Evolutionary conservation across 345 rosid genomes (phyloP), one percentile per base, ranked within the genome.

Genomic region (Eucalyptus marginata): DNA sequence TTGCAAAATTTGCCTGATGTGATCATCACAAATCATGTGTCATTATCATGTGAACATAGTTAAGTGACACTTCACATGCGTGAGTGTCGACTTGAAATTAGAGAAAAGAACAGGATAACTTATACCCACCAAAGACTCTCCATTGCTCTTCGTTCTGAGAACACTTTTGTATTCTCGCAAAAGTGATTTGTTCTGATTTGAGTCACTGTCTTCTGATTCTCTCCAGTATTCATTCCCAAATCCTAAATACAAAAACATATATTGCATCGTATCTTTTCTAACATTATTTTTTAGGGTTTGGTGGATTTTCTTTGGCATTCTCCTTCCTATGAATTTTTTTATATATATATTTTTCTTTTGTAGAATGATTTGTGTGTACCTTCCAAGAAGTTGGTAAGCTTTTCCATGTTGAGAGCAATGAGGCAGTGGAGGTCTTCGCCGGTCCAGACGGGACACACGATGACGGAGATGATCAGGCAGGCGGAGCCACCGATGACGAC

Each of bases 371-470:
- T 40, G 12, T 36, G 62, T 50, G 83, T 92, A 95, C 98, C 96
- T 95, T 93, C 93, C 76, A 96, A 88, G 92, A 94, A 96, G 87
- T 89, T 88, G 17, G 93, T 95, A 88, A 96, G 94, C 62, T 94
- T 91, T 44, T 92, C 94, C 54, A 96, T 47, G 90, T 96, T 95
- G 88, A 83, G 87, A 36, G 95, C 93, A 18, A 94, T 59, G n/a
- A 93, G 93, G 83, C 90, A 89, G 56, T 95, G 97, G 68, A 96
- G 95, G 88, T 94, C 97, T 86, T 93, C 88, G 22, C 97, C 96
- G 7, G 96, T 96, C 97, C 97, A 96, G 46, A 95, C 95, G 20
- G 97, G 98, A 51, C 88, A 95, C 66, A 97, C 87, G 25, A 92
- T 87, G 90, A 96, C 89, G 29, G 94, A 94, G 59, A 96, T 76